Evolutionary conservation across 2,329 filamentous ascomycete genomes (phyloP), one percentile per base, ranked within the genome.

Genomic region (Sporothrix curviconia): DNA sequence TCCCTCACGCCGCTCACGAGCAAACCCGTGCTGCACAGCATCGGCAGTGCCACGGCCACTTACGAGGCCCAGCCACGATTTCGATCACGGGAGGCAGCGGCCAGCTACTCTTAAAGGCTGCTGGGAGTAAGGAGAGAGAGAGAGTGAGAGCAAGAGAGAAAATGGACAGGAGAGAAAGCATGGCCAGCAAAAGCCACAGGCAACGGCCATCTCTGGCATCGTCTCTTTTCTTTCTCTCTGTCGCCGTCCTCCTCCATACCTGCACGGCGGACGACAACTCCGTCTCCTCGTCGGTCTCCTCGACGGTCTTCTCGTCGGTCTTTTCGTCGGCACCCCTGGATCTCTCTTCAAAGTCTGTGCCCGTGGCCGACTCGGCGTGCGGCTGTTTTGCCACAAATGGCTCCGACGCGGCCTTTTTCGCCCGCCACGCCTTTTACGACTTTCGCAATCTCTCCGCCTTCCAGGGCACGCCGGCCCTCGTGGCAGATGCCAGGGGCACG

Each of bases 401-500:
- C 40, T 67, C 63, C 37, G 66, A 64, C 57, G 37, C 60, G n/a
- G 61, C 64, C 24, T 70, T 67, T 57, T 70, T 66, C 46, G 64
- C 60, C n/a, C 61, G 61, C 22, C 69, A 71, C 59, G 63, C 65
- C 28, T 70, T 70, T 61, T 71, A 68, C 60, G 69, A 71, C 58
- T 71, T 70, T 56, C 65, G 69, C 36, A 61, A 63, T 7, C 65
- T 67, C 25, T 37, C 59, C 3, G 59, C 66, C 17, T 66, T 66
- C 47, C 65, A 63, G 49, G 52, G 57, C 2, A 64, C 68, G 4
- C 66, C 69, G 4, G 32, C 19, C 19, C 61, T 65, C 43, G 63
- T 70, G 9, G 43, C 61, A 40, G 63, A 64, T 3, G 66, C 60
- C 47, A 36, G 25, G 8, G 47, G 22, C 6, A 55, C 59, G 2